Evolutionary conservation across 768 basidiomycete species (phyloP).

Genomic region (Trametes maxima): DNA sequence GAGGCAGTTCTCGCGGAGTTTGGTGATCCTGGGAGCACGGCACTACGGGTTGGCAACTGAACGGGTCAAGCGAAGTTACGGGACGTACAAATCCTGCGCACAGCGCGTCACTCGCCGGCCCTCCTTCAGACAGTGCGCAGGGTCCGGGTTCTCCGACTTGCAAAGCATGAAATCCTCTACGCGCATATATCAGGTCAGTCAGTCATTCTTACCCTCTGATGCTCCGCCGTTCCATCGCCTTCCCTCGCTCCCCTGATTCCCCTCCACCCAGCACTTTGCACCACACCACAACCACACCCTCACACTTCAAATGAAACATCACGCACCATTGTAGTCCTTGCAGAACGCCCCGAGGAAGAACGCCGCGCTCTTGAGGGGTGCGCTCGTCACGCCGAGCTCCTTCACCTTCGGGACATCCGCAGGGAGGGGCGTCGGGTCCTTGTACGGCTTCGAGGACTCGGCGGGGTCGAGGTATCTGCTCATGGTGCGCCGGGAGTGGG

Average conservation of each 20-base stretch:
- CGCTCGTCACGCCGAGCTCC: constrained; percentile 89
- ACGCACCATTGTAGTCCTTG: constrained; percentile 93
- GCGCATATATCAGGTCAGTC: constrained; percentile 6
- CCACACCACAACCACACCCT: background rate
- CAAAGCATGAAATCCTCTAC: constrained; percentile 97
- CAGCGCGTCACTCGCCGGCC: constrained; percentile 95
- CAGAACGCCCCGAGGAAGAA: constrained; percentile 97
- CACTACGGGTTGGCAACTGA: background rate
- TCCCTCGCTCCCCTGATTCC: background rate
- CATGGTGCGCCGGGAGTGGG: constrained; percentile 42
- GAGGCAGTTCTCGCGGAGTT: constrained; percentile 91
- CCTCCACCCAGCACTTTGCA: background rate
- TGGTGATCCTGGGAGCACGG: constrained; percentile 69
- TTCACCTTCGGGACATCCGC: constrained; percentile 72
- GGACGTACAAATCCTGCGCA: constrained; percentile 90
- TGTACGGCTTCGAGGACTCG: constrained; percentile 51
- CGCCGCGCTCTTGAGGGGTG: constrained; percentile 92
- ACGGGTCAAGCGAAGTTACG: background rate
- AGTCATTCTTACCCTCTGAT: background rate
- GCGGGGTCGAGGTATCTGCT: constrained; percentile 55
- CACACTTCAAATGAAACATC: background rate
- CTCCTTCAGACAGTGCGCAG: constrained; percentile 93
- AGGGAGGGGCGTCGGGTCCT: constrained; percentile 69
- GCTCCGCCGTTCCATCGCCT: background rate
- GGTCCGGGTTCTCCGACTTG: constrained; percentile 89